phyloP scores from a whole-genome alignment of 192 early-diverging fungal genomes.

The Jimgerdemannia flammicorona region DNA sequence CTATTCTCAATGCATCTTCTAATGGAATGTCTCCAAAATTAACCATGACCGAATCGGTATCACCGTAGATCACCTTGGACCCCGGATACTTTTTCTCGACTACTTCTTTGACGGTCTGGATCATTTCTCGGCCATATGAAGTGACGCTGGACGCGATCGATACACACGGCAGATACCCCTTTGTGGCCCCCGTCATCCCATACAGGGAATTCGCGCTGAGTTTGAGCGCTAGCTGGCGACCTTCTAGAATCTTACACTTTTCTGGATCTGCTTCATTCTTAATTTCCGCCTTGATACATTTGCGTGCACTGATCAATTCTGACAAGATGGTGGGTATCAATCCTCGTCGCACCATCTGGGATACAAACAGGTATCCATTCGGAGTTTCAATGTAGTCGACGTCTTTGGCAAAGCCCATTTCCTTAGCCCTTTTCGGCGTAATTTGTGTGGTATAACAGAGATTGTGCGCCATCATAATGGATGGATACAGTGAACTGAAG shows the following conservation, averaged over 20 bases:
- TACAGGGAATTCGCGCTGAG: conserved; percentile 97
- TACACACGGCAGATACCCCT: conserved; percentile 88
- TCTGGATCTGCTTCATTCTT: conserved; percentile 98
- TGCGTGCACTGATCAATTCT: conserved; percentile 87
- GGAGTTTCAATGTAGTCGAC: conserved; percentile 89
- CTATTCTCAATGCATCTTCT: conserved; percentile 70
- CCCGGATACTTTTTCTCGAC: conserved; percentile 84
- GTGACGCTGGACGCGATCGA: conserved; percentile 94
- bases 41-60: conserved; percentile 99
- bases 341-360: conserved; percentile 66
- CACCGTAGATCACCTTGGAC: conserved; percentile 94
- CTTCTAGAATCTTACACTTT: conserved; percentile 90
- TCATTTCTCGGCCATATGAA: conserved; percentile 95
- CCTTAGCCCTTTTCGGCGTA: conserved; percentile 52
- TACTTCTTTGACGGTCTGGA: conserved; percentile 56
- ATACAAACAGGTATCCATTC: conserved; percentile 91
- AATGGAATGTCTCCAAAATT: conserved; percentile 86
- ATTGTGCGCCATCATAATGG: conserved; percentile 99
- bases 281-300: conserved; percentile 87
- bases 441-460: conserved; percentile 94
- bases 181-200: conserved; percentile 93
- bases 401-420: conserved; percentile 63
- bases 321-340: conserved; percentile 85
- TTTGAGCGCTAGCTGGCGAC: conserved; percentile 95
- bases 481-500: conserved; percentile 97